Percentiles rank a stretch among this genome's conserved stretches.
Conservation (phyloP, 1,139 yeast species). For the Yamadazyma mexicana region DNA sequence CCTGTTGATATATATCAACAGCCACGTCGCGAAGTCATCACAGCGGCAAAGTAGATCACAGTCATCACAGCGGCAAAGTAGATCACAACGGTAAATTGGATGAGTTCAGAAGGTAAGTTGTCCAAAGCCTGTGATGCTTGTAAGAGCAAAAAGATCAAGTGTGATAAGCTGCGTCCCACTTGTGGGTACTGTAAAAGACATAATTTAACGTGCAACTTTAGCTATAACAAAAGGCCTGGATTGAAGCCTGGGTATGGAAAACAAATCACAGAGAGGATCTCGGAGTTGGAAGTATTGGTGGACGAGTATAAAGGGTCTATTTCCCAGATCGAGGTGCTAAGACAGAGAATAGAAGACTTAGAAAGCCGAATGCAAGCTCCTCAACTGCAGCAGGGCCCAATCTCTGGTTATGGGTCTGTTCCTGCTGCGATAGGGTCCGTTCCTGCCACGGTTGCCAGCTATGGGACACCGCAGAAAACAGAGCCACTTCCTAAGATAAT, state of each 20-base stretch:
- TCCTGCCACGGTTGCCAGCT: background rate
- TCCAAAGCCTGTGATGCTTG: constrained; percentile 8
- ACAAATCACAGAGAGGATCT: constrained; percentile 4
- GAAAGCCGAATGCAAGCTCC: background rate
- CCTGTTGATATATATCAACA: background rate
- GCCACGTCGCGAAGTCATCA: background rate
- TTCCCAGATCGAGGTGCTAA: background rate
- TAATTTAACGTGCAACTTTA: constrained; percentile 3
- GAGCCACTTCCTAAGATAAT: background rate
- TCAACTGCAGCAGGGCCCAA: background rate
- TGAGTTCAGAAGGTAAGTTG: constrained; percentile 5
- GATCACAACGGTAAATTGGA: background rate
- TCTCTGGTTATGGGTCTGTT: background rate
- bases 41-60: no score
- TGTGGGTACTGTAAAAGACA: constrained; percentile 7
- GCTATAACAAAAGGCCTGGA: constrained; percentile 6
- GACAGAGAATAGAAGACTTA: background rate
- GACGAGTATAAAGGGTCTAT: constrained; percentile 1
- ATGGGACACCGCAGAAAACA: background rate
- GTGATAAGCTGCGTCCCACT: constrained; percentile 6
- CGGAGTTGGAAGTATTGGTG: constrained; percentile 3
- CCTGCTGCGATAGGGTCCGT: no score
- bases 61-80: background rate
- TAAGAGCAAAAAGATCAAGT: constrained; percentile 5
- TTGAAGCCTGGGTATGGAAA: constrained; percentile 6